Base-by-base conservation (phyloP, 805 yeast genomes). In the Saturnispora hagleri region DNA sequence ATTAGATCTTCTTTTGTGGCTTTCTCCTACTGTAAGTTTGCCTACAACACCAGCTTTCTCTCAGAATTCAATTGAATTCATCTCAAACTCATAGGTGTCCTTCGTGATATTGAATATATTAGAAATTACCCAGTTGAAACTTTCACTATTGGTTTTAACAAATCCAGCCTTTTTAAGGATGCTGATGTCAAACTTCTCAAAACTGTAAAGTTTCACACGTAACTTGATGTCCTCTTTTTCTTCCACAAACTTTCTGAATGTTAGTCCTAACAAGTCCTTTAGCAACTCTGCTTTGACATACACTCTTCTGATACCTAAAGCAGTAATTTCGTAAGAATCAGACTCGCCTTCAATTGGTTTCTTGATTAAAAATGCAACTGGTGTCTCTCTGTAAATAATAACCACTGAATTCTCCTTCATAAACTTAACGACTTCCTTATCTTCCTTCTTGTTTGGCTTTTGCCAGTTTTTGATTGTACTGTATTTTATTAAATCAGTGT, bases 221-320 rank as follows among this genome's bases (percentile, higher is more conserved):
- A 49, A n/a, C 67, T 69, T 57, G 75, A 69, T 46, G 8, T 66
- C 58, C 18, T 65, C 51, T 26, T 68, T 66, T 18, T 66, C 60
- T 12, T 65, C 68, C 13, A 53, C 10, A 22, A 51, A 46, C n/a
- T 52, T 43, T 26, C 43, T 50, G 9, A 56, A 46, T 6, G 52
- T 22, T 27, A 51, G 46, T 4, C 53, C 52, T 12, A 86, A 57
- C 53, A 86, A 69, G 58, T 86, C 85, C 43, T 74, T 73, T 17
- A 84, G 73, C 48, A 86, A 75, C 24, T 86, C 89, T 9, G 84
- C 79, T 54, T 73, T 74, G 24, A 76, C 65, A 63, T 86, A 86
- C 1, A 84, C 89, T 60, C 79, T 78, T 66, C 89, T 77, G 45
- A 84, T 78, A 53, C 85, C 85, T 5, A 81, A 71, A 46, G 84